phyloP scores from a whole-genome alignment of 257 asterid genomes.

The Anisodus tanguticus region DNA sequence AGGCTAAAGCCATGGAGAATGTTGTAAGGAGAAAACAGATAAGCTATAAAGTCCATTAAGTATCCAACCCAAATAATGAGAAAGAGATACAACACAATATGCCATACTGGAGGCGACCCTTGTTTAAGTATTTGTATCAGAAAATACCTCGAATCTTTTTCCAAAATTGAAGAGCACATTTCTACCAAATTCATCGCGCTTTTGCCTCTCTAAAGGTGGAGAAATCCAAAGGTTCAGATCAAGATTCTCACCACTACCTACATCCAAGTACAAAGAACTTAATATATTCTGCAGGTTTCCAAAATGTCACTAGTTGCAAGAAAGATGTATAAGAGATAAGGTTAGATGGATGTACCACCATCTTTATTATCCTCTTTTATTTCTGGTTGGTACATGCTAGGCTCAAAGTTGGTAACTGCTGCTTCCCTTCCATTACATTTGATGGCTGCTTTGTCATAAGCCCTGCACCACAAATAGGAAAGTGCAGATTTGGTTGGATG shows the following conservation, averaged over 20 bases:
- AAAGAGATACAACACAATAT: not conserved
- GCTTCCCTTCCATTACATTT: constrained; percentile 70
- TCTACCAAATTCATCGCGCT: constrained; percentile 38
- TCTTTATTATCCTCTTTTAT: constrained; percentile 41
- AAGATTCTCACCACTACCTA: constrained; percentile 66
- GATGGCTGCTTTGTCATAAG: constrained; percentile 75
- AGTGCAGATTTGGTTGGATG: constrained; percentile 38
- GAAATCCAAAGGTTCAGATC: constrained; percentile 92
- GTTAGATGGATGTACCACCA: constrained; percentile 51
- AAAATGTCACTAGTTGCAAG: not conserved
- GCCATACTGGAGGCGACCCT: not conserved
- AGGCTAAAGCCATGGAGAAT: too few relatives aligned
- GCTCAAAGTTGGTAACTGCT: constrained; percentile 59
- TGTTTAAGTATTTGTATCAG: constrained; percentile 21
- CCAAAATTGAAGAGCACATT: constrained; percentile 43
- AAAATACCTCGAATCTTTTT: constrained; percentile 62
- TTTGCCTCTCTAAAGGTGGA: constrained; percentile 52
- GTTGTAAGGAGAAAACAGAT: not conserved
- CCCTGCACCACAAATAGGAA: constrained; percentile 60
- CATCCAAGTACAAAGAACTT: constrained; percentile 32
- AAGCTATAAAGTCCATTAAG: not conserved
- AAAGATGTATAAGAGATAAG: constrained; percentile 31
- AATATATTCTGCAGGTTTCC: not conserved
- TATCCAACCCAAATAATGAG: too few relatives aligned
- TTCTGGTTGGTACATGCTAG: constrained; percentile 51